A percentile compares a stretch with the other conserved stretches of the same genome.
Evolutionary conservation across 108 stramenopile genomes (phyloP).

Genomic region (Bacterosira constricta): DNA sequence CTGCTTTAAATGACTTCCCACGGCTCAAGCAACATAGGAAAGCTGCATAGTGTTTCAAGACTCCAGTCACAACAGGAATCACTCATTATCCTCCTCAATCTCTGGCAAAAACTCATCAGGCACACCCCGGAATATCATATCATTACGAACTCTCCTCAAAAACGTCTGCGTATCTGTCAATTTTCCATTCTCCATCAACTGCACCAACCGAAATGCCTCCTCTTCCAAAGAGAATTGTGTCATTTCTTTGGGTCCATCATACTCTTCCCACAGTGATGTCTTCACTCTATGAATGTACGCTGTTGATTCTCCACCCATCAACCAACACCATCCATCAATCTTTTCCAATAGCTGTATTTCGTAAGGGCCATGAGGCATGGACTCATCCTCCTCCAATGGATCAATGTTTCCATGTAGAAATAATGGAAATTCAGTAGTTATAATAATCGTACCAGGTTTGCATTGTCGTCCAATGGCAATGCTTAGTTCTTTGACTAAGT

Average conservation of each 20-base stretch:
- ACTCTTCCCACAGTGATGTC: constrained; percentile 52
- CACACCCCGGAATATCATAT: constrained; percentile 67
- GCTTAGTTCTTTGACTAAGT: constrained; percentile 51
- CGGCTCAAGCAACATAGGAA: too few relatives aligned
- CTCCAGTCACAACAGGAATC: too few relatives aligned
- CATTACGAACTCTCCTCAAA: constrained; percentile 58
- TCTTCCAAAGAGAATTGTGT: constrained; percentile 54
- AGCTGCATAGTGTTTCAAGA: too few relatives aligned
- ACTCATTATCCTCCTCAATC: constrained; percentile 23
- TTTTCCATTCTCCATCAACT: constrained; percentile 49
- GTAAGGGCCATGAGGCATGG: constrained; percentile 58
- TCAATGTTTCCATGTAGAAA: constrained; percentile 42
- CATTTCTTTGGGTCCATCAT: constrained; percentile 30
- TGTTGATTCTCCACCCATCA: constrained; percentile 73
- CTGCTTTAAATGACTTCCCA: too few relatives aligned
- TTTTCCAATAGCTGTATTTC: constrained; percentile 67
- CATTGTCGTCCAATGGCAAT: constrained; percentile 73
- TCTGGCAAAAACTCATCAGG: constrained; percentile 47
- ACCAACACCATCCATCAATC: constrained; percentile 66
- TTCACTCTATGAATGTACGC: constrained; percentile 75
- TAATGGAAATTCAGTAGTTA: constrained; percentile 78
- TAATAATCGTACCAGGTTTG: constrained; percentile 73
- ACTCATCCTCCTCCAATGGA: constrained; percentile 49
- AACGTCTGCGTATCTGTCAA: constrained; percentile 50
- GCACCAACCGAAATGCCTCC: constrained; percentile 50